Percentiles rank a stretch among this genome's conserved stretches.
Evolutionary conservation across 1,284 basidiomycete species (phyloP).

Genomic region (Anthracocystis panici-leucophaei): DNA sequence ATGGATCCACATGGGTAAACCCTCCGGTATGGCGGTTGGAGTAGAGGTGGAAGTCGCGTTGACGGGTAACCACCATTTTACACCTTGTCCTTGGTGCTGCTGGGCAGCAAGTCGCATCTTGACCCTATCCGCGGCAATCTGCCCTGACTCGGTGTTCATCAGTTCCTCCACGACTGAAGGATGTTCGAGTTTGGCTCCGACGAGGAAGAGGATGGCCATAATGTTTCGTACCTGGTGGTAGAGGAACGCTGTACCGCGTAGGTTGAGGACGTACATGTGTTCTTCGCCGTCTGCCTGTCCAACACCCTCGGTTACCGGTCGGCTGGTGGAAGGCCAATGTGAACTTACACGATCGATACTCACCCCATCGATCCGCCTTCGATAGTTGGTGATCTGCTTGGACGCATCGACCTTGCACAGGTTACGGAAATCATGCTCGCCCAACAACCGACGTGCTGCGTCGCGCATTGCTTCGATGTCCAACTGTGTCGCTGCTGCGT

Average conservation of each 20-base stretch:
- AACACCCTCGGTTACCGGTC: background rate
- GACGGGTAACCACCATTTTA: constrained; percentile 49
- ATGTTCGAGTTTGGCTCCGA: constrained; percentile 84
- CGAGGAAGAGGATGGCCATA: constrained; percentile 89
- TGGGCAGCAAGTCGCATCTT: constrained; percentile 33
- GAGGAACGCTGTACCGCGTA: constrained; percentile 88
- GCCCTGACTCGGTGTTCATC: constrained; percentile 75
- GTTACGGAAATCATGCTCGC: constrained; percentile 96
- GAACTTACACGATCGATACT: constrained; percentile 72
- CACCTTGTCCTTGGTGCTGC: background rate
- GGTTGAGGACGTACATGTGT: constrained; percentile 80
- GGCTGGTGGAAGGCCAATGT: constrained; percentile 37
- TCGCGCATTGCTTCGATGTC: constrained; percentile 77
- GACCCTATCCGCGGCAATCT: constrained; percentile 42
- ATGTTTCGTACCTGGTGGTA: constrained; percentile 99
- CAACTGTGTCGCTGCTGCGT: constrained; percentile 31
- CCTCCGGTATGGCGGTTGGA: background rate
- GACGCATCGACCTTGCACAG: constrained; percentile 92
- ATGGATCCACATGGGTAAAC: constrained; percentile 36
- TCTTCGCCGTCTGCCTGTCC: constrained; percentile 51
- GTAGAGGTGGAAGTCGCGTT: constrained; percentile 14
- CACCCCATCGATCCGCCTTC: constrained; percentile 77
- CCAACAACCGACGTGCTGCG: constrained; percentile 80
- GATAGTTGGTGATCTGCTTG: constrained; percentile 89
- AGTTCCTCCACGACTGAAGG: constrained; percentile 80